Evolutionary conservation across 2,329 filamentous ascomycete species (phyloP).

Genomic region (Diplodia mutila): DNA sequence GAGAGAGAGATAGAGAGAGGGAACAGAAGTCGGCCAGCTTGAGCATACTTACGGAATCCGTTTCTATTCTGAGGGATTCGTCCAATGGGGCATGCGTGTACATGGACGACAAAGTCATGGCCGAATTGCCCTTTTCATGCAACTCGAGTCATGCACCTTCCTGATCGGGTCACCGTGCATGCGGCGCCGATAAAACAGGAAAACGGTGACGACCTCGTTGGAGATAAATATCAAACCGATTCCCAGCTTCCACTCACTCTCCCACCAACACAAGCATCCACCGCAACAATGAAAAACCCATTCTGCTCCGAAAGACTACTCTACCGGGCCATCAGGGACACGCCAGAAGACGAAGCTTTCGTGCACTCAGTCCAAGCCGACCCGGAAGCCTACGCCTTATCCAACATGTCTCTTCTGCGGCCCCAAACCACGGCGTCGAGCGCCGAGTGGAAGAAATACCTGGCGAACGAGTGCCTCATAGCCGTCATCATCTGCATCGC

Average conservation of each 20-base stretch:
- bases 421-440: not conserved
- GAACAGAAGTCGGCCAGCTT: no score
- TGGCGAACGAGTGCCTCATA: not conserved
- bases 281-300: not conserved
- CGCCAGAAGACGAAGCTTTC: not conserved
- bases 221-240: not conserved
- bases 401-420: not conserved
- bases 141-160: not conserved
- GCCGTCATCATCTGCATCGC: constrained; percentile 12
- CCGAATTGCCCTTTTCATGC: not conserved
- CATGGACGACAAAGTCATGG: not conserved
- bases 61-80: not conserved
- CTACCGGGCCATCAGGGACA: constrained; percentile 3
- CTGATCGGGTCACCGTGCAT: not conserved
- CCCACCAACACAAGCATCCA: not conserved
- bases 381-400: not conserved
- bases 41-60: no score
- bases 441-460: not conserved
- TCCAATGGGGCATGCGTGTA: no score
- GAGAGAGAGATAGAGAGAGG: no score
- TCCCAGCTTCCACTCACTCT: not conserved
- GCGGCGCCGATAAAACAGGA: not conserved
- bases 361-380: constrained; percentile 6
- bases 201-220: not conserved
- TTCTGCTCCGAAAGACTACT: not conserved